Conservation (phyloP, 176 grass and related monocot species). For the Carex myosuroides region DNA sequence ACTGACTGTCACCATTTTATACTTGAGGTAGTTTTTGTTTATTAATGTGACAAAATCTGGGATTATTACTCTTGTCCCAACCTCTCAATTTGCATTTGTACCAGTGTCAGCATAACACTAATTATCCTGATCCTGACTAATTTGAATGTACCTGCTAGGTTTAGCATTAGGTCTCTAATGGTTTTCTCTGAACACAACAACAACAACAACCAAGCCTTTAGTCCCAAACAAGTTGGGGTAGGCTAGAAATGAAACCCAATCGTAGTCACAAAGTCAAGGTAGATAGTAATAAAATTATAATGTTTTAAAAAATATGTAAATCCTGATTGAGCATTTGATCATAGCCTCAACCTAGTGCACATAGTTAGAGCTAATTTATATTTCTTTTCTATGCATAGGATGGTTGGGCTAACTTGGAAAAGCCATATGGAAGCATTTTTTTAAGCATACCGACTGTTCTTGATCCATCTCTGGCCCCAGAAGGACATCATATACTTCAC, state of each 20-base stretch:
- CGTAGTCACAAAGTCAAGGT: no score
- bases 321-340: neutral
- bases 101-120: neutral
- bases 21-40: constrained; percentile 57
- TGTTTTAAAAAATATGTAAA: neutral
- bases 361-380: neutral
- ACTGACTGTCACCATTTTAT: constrained; percentile 97
- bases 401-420: constrained; percentile 77
- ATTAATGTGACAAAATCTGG: neutral
- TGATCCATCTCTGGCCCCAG: constrained; percentile 73
- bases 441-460: constrained; percentile 96
- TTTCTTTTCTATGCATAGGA: constrained; percentile 38
- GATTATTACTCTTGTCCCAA: neutral
- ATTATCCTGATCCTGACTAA: neutral
- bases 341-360: neutral
- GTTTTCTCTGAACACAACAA: neutral
- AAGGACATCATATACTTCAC: constrained; percentile 95
- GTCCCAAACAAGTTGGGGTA: no score
- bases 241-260: no score
- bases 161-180: constrained; percentile 9
- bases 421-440: constrained; percentile 95
- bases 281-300: neutral
- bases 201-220: no score
- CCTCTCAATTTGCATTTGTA: neutral
- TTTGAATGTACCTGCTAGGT: neutral